Evolutionary conservation across 2,329 filamentous ascomycete genomes (phyloP).

Genomic region (Septoria linicola): DNA sequence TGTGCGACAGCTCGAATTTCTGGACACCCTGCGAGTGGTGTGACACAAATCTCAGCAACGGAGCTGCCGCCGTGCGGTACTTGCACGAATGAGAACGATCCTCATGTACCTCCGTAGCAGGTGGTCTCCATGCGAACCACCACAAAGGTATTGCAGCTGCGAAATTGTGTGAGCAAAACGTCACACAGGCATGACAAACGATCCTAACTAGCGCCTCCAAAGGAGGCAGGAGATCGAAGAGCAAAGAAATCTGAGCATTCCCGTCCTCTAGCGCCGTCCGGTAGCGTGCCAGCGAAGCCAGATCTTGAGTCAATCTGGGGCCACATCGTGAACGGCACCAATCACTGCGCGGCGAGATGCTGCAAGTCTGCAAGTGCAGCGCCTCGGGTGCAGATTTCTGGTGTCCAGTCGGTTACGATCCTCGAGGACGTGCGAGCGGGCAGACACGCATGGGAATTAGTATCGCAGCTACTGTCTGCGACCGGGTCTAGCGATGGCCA

Average conservation of each 20-base stretch:
- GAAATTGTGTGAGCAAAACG: not conserved
- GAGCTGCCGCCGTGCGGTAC: too few species aligned
- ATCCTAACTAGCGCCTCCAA: too few species aligned
- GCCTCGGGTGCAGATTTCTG: conserved; percentile 6
- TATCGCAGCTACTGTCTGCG: conserved; percentile 12
- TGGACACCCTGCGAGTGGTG: too few species aligned
- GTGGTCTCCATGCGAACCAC: too few species aligned
- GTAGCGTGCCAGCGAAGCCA: conserved; percentile 7
- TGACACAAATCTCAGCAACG: too few species aligned
- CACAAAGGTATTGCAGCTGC: too few species aligned
- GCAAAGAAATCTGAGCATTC: not conserved
- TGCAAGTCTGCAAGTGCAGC: conserved; percentile 2
- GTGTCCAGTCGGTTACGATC: too few species aligned
- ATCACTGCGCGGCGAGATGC: conserved; percentile 7
- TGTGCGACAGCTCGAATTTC: too few species aligned
- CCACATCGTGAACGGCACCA: conserved; percentile 2
- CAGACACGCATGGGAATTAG: conserved; percentile 14
- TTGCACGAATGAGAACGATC: too few species aligned
- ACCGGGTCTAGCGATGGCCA: conserved; percentile 10
- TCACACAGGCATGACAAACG: too few species aligned
- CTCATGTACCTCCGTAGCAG: too few species aligned
- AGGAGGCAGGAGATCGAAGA: conserved; percentile 7
- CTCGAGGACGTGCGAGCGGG: too few species aligned
- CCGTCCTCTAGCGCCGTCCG: conserved; percentile 4
- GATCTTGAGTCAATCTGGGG: conserved; percentile 10